Evolutionary conservation across 192 early-diverging fungal species (phyloP).

Genomic region (Piromyces finnis): DNA sequence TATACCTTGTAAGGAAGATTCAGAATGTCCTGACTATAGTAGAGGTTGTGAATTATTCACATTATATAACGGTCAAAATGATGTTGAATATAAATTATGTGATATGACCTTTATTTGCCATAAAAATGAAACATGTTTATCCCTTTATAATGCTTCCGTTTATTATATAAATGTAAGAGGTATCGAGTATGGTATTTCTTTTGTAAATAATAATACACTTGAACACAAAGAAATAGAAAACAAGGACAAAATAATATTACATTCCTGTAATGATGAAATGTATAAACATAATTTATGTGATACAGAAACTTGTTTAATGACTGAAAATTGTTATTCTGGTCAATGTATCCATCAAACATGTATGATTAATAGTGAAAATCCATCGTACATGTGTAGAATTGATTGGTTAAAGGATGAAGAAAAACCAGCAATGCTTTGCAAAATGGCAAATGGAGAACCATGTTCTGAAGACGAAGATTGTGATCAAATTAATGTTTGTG

Average conservation of each 20-base stretch:
- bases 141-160: neutral
- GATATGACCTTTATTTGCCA: neutral
- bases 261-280: neutral
- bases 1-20: neutral
- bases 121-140: neutral
- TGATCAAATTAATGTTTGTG: neutral
- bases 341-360: neutral
- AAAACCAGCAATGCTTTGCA: neutral
- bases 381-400: neutral
- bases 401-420: neutral
- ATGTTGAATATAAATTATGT: neutral
- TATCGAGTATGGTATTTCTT: neutral
- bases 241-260: neutral
- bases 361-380: neutral
- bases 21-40: neutral
- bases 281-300: neutral
- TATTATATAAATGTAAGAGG: neutral
- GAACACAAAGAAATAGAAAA: neutral
- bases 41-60: neutral
- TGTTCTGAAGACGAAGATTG: neutral
- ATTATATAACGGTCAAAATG: neutral
- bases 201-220: neutral
- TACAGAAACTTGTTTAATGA: neutral
- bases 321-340: neutral
- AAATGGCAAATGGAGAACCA: neutral